A percentile compares a stretch with the other conserved stretches of the same genome.
phyloP scores from a whole-genome alignment of 2,329 filamentous ascomycete species.

The Ascosphaera apis region DNA sequence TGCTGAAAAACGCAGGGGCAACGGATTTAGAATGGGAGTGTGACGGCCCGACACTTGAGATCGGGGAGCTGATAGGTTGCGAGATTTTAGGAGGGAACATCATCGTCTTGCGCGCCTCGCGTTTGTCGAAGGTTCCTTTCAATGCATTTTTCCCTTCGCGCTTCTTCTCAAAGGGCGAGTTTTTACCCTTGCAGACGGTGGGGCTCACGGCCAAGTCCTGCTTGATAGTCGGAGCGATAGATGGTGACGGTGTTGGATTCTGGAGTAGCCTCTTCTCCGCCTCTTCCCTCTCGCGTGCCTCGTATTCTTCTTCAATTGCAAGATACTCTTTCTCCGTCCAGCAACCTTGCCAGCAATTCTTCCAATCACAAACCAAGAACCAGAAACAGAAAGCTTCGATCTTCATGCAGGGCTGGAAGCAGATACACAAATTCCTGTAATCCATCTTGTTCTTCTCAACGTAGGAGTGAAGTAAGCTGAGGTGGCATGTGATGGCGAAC shows the following conservation, averaged over 20 bases:
- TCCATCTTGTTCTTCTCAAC: slow-evolving; percentile 98
- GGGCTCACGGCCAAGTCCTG: not conserved
- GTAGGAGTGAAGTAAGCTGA: slow-evolving; percentile 74
- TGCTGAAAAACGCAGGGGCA: not conserved
- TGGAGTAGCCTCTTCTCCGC: slow-evolving; percentile 4
- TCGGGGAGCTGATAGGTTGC: too few species aligned
- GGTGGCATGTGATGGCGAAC: slow-evolving; percentile 90
- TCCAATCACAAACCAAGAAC: slow-evolving; percentile 86
- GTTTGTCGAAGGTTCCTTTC: not conserved
- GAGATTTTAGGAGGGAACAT: not conserved
- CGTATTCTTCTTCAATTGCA: slow-evolving; percentile 27
- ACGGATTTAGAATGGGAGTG: not conserved
- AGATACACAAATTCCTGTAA: slow-evolving; percentile 84
- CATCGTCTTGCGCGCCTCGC: not conserved
- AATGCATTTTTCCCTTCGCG: not conserved
- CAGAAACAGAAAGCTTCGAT: slow-evolving; percentile 91
- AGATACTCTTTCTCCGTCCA: slow-evolving; percentile 67
- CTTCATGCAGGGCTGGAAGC: slow-evolving; percentile 92
- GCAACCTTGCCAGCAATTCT: slow-evolving; percentile 91
- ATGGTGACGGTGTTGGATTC: not conserved
- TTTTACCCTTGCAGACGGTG: not conserved
- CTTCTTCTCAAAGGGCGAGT: not conserved
- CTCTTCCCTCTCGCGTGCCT: slow-evolving; percentile 12
- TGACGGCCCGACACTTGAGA: too few species aligned
- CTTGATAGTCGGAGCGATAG: not conserved